phyloP scores from a whole-genome alignment of 2,329 filamentous ascomycete species.

The Aotearoamyces nothofagi region DNA sequence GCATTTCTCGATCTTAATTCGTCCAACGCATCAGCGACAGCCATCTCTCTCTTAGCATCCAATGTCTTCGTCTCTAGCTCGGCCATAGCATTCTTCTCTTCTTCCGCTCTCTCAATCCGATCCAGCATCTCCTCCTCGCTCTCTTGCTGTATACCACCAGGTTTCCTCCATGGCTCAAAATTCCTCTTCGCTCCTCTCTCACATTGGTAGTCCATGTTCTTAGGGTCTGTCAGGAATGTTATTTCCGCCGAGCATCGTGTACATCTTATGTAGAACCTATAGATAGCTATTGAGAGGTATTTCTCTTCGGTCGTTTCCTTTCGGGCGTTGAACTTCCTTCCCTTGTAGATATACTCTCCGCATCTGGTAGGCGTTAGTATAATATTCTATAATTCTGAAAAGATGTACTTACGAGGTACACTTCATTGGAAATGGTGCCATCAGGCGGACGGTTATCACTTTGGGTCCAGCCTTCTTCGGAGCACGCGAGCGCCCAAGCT shows the following conservation, averaged over 20 bases:
- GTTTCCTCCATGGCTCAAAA: conserved; percentile 72
- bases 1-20: conserved; percentile 90
- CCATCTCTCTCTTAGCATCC: conserved; percentile 92
- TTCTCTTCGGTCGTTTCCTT: conserved; percentile 88
- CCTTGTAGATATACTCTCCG: conserved; percentile 76
- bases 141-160: conserved; percentile 45
- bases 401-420: conserved; percentile 37
- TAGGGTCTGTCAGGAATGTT: conserved; percentile 87
- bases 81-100: conserved; percentile 83
- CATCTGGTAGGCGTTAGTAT: conserved; percentile 24
- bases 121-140: conserved; percentile 80
- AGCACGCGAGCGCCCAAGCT: conserved; percentile 54
- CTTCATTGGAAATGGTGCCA: conserved; percentile 76
- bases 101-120: conserved; percentile 63
- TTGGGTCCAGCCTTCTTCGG: conserved; percentile 64
- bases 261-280: conserved; percentile 82
- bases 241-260: conserved; percentile 78
- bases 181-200: conserved; percentile 76
- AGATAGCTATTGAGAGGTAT: conserved; percentile 79
- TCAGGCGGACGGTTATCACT: conserved; percentile 74
- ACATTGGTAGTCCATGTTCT: conserved; percentile 79
- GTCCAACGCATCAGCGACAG: conserved; percentile 86
- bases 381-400: no score
- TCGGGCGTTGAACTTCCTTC: conserved; percentile 86
- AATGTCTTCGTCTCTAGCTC: conserved; percentile 87